Conservation (phyloP, 1,284 basidiomycete genomes). For the Pseudozyma pruni region DNA sequence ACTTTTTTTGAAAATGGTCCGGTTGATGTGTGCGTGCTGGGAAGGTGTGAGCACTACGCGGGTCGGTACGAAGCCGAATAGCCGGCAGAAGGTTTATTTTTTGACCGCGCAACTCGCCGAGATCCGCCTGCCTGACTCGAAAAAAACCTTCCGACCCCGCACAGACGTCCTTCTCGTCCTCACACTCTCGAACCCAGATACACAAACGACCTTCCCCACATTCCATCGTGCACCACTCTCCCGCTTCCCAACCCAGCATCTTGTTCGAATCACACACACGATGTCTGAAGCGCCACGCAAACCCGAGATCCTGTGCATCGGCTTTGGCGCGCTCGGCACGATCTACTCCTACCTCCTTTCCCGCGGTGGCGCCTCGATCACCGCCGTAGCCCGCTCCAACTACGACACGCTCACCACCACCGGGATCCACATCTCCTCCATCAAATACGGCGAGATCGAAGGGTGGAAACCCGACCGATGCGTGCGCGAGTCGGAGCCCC, state of each 20-base stretch:
- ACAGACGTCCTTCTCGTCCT: no score
- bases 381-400: slow-evolving; percentile 79
- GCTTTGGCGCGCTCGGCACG: slow-evolving; percentile 71
- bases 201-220: no score
- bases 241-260: no score
- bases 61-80: slow-evolving; percentile 9
- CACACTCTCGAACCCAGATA: no score
- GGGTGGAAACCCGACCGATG: slow-evolving; percentile 77
- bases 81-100: background rate
- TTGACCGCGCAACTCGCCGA: background rate
- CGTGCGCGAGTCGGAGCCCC: slow-evolving; percentile 68
- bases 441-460: slow-evolving; percentile 74
- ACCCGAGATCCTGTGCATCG: slow-evolving; percentile 69
- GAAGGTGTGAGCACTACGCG: no score
- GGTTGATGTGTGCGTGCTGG: no score
- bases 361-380: slow-evolving; percentile 75
- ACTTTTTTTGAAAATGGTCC: no score
- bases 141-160: no score
- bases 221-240: no score
- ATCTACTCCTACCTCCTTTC: slow-evolving; percentile 76
- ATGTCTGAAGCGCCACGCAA: background rate
- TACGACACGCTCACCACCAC: slow-evolving; percentile 72
- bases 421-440: slow-evolving; percentile 74
- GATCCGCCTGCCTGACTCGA: background rate
- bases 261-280: background rate